Evolutionary conservation across 768 basidiomycete genomes (phyloP), one percentile per base, ranked within the genome.

Genomic region (Cantharellus anzutake): DNA sequence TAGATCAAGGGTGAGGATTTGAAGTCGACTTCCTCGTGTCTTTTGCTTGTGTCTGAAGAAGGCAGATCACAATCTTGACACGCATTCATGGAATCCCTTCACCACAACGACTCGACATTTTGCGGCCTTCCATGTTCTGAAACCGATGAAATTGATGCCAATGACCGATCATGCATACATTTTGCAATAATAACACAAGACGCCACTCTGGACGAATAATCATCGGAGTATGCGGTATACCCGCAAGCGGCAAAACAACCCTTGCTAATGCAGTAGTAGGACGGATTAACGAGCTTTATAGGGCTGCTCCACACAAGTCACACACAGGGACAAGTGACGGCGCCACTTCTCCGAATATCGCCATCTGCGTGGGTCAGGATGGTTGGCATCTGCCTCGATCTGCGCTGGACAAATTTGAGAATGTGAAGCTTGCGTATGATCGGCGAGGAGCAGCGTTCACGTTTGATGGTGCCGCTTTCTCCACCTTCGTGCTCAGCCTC

Each of bases 371-470:
- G 5, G 80, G 85, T 4, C 73, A 91, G 42, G 93, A 97, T 67
- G 93, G 94, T 5, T 98, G 91, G 90, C 93, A 98, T 68, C 75
- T 85, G 61, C 78, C 86, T 16, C 80, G 89, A 34, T 77, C 80
- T 3, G 80, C 86, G 63, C 78, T 98, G 37, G 87, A 87, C 65
- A 67, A 71, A 29, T 77, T 92, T 67, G 79, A 80, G 11, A 81
- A 96, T 68, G 83, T 91, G 0, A 74, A 77, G 58, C 76, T 81
- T 44, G 90, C 92, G 0, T 80, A 84, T 64, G 83, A 83, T 60
- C 70, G 88, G 52, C 79, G 92, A 29, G 93, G 93, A 2, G 82
- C 77, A 11, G 86, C 91, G 64, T 94, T 90, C 85, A 96, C 92
- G 2, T 97, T 97, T 66, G 83, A 96, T 64, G 81, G 78, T 3